phyloP scores from a whole-genome alignment of 139 green algal species.

The Asterochloris erici region DNA sequence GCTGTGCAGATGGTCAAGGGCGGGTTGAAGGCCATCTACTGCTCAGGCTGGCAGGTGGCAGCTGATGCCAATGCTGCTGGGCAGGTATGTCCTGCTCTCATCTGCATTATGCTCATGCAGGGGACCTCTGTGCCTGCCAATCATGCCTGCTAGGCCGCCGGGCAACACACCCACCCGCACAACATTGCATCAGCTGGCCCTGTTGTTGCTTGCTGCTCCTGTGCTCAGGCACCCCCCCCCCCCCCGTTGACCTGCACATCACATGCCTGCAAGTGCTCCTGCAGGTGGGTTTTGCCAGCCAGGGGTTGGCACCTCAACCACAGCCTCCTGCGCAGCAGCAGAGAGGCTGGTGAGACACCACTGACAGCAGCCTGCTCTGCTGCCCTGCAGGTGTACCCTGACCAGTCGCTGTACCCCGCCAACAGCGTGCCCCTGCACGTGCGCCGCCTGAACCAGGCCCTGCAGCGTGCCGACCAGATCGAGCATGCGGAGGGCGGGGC shows the following conservation, averaged over 20 bases:
- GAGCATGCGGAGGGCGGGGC: slow-evolving; percentile 60
- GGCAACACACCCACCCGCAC: too few species aligned
- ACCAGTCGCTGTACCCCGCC: slow-evolving; percentile 78
- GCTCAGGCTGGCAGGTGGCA: slow-evolving; percentile 86
- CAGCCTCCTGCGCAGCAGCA: not conserved
- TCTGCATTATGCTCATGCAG: too few species aligned
- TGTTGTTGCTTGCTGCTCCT: too few species aligned
- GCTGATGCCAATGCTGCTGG: slow-evolving; percentile 66
- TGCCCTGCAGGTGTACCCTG: slow-evolving; percentile 63
- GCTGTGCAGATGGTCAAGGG: slow-evolving; percentile 41
- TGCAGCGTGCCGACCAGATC: slow-evolving; percentile 45
- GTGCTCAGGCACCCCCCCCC: too few species aligned
- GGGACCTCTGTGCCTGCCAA: too few species aligned
- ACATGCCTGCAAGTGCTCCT: too few species aligned
- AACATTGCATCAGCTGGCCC: too few species aligned
- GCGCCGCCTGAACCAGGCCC: slow-evolving; percentile 65
- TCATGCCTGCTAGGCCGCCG: too few species aligned
- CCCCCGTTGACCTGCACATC: too few species aligned
- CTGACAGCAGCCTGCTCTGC: not conserved
- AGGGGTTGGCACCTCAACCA: not conserved
- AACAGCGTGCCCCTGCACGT: slow-evolving; percentile 72
- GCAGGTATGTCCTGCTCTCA: slow-evolving; percentile 14
- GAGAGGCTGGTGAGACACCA: not conserved
- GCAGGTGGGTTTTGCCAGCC: too few species aligned
- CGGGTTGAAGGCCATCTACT: slow-evolving; percentile 89